phyloP scores from a whole-genome alignment of 192 early-diverging fungal species.

The Pecoramyces ruminantium region DNA sequence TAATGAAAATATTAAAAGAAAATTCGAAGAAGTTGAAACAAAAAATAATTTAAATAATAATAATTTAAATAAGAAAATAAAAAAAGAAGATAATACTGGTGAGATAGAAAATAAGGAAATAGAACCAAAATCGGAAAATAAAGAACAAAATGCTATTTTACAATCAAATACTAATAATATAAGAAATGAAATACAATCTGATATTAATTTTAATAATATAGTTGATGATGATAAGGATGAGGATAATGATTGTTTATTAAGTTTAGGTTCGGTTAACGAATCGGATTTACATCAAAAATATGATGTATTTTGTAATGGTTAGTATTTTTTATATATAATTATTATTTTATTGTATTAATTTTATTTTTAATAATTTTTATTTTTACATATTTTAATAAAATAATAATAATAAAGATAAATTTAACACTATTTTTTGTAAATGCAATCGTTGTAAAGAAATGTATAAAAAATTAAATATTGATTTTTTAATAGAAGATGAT shows the following conservation, averaged over 20 bases:
- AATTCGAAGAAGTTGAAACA: not conserved
- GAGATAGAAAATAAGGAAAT: not conserved
- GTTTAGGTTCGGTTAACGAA: not conserved
- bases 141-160: not conserved
- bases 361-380: not conserved
- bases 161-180: no score
- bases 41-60: not conserved
- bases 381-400: not conserved
- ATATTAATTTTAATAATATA: not conserved
- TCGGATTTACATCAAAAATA: not conserved
- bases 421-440: not conserved
- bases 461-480: not conserved
- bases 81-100: not conserved
- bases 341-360: no score
- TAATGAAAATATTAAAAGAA: not conserved
- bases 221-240: not conserved
- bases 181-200: no score
- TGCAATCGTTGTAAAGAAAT: not conserved
- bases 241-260: not conserved
- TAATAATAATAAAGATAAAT: not conserved
- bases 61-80: not conserved
- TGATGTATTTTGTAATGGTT: not conserved
- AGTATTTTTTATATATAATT: not conserved
- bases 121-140: not conserved
- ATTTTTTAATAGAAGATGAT: not conserved